These are phyloP conservation scores for Penicillium manginii DNA, from an alignment of 495 filamentous ascomycete species.

Conservation along the genomic window DNA sequence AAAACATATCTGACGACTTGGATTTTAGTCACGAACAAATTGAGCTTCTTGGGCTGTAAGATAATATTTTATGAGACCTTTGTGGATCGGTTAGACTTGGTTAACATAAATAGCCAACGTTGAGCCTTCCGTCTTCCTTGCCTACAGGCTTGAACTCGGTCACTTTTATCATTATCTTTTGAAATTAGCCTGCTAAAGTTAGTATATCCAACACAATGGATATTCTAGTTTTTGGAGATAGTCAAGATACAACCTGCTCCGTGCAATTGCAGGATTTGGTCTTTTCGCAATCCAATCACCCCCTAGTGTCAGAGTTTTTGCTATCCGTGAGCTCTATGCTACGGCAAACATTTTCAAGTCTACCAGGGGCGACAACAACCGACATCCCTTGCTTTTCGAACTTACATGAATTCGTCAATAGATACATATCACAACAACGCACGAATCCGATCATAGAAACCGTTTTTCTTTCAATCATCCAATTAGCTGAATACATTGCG, in stretches of 20 bases:
- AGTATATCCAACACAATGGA: not conserved
- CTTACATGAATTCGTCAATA: not conserved
- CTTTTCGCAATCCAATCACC: not conserved
- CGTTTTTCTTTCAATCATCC: not conserved
- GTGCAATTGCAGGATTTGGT: not conserved
- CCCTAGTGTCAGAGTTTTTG: not conserved
- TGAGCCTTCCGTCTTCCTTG: no score
- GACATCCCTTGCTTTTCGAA: not conserved
- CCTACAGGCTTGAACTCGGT: no score
- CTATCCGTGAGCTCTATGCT: not conserved
- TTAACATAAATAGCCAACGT: not conserved
- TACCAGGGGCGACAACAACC: not conserved
- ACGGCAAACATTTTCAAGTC: not conserved
- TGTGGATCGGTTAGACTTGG: not conserved
- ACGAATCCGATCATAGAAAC: conserved; percentile 1
- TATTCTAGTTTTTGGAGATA: conserved; percentile 2
- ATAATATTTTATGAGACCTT: not conserved
- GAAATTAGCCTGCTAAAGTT: no score
- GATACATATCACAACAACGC: not conserved
- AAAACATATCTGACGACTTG: not conserved
- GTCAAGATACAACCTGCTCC: not conserved
- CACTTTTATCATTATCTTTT: no score
- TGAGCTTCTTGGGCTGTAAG: no score
- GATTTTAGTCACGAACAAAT: no score
- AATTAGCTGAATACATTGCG: conserved; percentile 2